phyloP scores from a whole-genome alignment of 768 basidiomycete species.

The Termitomyces sp. region DNA sequence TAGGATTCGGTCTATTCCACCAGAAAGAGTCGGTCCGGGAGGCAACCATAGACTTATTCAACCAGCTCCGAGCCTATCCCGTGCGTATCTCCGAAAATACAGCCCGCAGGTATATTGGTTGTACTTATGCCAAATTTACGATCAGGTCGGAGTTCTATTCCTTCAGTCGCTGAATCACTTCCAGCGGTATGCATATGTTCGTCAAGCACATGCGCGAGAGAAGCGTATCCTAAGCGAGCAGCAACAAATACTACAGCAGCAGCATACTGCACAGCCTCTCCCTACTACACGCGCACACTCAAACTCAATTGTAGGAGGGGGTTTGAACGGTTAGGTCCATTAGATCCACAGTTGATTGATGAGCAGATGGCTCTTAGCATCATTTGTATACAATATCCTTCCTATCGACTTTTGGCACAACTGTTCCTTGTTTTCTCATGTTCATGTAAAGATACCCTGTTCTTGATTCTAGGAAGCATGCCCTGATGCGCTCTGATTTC shows the following conservation, averaged over 20 bases:
- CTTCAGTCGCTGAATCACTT: slow-evolving; percentile 82
- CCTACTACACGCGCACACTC: slow-evolving; percentile 23
- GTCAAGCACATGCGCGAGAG: slow-evolving; percentile 71
- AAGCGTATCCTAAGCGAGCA: slow-evolving; percentile 23
- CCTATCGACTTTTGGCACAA: neutral
- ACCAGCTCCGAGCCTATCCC: slow-evolving; percentile 68
- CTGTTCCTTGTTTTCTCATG: neutral
- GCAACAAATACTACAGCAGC: slow-evolving; percentile 20
- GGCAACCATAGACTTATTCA: slow-evolving; percentile 77
- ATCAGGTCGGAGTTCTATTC: slow-evolving; percentile 73
- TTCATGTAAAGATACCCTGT: neutral
- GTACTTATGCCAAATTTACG: neutral
- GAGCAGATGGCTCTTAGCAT: neutral
- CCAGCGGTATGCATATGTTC: slow-evolving; percentile 81
- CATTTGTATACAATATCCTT: neutral
- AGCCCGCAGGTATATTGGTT: neutral
- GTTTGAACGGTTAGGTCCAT: neutral
- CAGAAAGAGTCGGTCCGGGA: slow-evolving; percentile 72
- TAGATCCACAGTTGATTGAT: neutral
- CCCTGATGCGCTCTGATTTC: no score
- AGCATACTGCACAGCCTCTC: slow-evolving; percentile 13
- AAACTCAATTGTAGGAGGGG: slow-evolving; percentile 21
- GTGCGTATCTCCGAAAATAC: slow-evolving; percentile 37
- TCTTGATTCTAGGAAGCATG: neutral
- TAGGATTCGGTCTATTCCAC: slow-evolving; percentile 91